Evolutionary conservation across 2,329 filamentous ascomycete species (phyloP).

Genomic region (Nemania bipapillata): DNA sequence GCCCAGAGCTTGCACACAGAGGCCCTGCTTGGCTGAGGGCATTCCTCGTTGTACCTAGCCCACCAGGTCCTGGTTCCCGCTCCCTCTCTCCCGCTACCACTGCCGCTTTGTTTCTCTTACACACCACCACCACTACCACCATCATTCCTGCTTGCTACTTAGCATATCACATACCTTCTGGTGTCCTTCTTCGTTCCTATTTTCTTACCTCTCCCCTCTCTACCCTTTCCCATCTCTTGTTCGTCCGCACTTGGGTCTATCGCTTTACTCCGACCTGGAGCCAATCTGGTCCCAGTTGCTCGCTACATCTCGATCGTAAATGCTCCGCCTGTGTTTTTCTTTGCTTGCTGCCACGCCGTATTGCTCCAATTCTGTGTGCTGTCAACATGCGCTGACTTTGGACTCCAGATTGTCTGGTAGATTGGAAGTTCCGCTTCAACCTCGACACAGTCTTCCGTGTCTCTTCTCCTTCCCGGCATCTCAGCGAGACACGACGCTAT

Average conservation of each 20-base stretch:
- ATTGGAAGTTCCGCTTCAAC: slow-evolving; percentile 35
- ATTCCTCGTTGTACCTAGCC: slow-evolving; percentile 32
- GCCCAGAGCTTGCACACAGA: slow-evolving; percentile 46
- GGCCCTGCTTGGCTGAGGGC: slow-evolving; percentile 42
- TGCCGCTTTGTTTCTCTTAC: slow-evolving; percentile 42
- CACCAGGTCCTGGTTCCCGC: slow-evolving; percentile 38
- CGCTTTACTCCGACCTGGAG: slow-evolving; percentile 5
- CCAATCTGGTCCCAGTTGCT: slow-evolving; percentile 4
- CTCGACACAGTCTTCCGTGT: slow-evolving; percentile 12
- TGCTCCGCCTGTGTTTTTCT: slow-evolving; percentile 23
- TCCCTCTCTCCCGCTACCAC: slow-evolving; percentile 40
- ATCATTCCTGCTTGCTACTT: slow-evolving; percentile 32
- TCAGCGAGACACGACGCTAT: background rate
- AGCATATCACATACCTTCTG: slow-evolving; percentile 20
- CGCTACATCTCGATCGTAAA: slow-evolving; percentile 28
- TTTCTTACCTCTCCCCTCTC: slow-evolving; percentile 24
- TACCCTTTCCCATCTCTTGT: background rate
- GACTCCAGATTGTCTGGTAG: slow-evolving; percentile 35
- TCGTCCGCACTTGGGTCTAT: slow-evolving; percentile 11
- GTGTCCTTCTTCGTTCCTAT: slow-evolving; percentile 24
- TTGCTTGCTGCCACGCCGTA: slow-evolving; percentile 17
- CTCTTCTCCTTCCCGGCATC: slow-evolving; percentile 14
- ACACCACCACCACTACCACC: slow-evolving; percentile 39
- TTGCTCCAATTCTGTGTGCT: slow-evolving; percentile 4
- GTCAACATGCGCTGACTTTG: slow-evolving; percentile 40